Base-by-base conservation (phyloP, 1,284 basidiomycete genomes). In the Pulveroboletus sp. region DNA sequence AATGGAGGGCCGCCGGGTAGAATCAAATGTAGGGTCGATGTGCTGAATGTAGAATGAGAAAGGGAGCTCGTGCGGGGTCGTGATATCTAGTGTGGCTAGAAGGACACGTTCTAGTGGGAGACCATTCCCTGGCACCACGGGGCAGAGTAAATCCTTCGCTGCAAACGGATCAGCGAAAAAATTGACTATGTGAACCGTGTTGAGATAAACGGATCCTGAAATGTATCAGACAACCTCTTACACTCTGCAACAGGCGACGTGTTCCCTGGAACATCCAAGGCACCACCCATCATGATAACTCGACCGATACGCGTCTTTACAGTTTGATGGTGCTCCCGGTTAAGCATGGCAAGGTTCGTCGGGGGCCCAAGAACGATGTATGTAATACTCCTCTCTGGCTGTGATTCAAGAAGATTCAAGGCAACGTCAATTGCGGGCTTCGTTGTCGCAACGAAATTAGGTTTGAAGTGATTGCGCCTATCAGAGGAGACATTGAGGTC, bases 251-350 rank as follows among this genome's bases (percentile, higher is more conserved):
- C 80, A 5, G 93, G 84, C 17, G 81, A 86, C 1, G 89, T 92
- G 69, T 98, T 98, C 4, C 96, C 96, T 0, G 95, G 94, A 20
- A 92, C 91, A 63, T 98, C 94, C 29, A 98, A 74, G 2, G 92
- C 88, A n/a, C 95, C 96, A n/a, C 96, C 96, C 95, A 98, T 98
- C 70, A 87, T 88, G 20, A 96, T 77, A 26, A 98, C 79, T 15
- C 86, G 81, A 18, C 88, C 89, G 38, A 91, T 80, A 33, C 82
- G 83, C 3, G 87, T 77, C 14, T 78, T 77, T 18, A 87, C 72
- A 2, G 83, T 76, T 31, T 77, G 71, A 2, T 82, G 80, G 64
- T 92, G 82, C 48, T 80, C 70, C 12, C 80, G 80, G 70, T 90
- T 77, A 47, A 91, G 80, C 39, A 78, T 76, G 2, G 94, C 92